A percentile compares a stretch with the other conserved stretches of the same genome.
phyloP scores from a whole-genome alignment of 1,284 basidiomycete species.

The Earliella scabrosa region DNA sequence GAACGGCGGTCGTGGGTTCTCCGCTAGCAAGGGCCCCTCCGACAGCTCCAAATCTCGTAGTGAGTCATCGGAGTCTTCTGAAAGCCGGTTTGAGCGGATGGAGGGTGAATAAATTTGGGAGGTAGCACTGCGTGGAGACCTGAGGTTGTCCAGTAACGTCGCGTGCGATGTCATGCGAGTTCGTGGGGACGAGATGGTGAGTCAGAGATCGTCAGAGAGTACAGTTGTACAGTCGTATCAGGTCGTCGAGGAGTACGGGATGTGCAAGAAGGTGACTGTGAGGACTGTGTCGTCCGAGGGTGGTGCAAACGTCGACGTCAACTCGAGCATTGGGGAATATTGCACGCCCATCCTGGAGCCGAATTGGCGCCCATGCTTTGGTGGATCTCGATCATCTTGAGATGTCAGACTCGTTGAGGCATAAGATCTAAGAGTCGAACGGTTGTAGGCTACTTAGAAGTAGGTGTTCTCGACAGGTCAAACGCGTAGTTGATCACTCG shows the following conservation, averaged over 20 bases:
- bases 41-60: constrained; percentile 78
- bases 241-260: constrained; percentile 2
- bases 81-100: constrained; percentile 51
- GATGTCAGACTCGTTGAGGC: no score
- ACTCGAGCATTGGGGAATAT: no score
- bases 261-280: background rate
- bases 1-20: constrained; percentile 28
- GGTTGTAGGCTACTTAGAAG: no score
- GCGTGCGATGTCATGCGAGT: constrained; percentile 39
- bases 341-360: no score
- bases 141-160: constrained; percentile 32
- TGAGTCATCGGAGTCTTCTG: constrained; percentile 73
- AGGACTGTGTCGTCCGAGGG: background rate
- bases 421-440: no score
- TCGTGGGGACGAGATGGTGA: background rate
- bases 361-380: constrained; percentile 1
- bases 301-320: background rate
- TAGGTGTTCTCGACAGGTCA: no score
- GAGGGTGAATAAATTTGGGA: constrained; percentile 39
- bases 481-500: no score
- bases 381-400: constrained; percentile 7
- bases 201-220: background rate
- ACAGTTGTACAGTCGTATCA: background rate
- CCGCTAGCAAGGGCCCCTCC: constrained; percentile 55
- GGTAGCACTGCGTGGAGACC: constrained; percentile 37